Evolutionary conservation across 768 basidiomycete species (phyloP), one percentile per base, ranked within the genome.

Genomic region (Tylopilus felleus): DNA sequence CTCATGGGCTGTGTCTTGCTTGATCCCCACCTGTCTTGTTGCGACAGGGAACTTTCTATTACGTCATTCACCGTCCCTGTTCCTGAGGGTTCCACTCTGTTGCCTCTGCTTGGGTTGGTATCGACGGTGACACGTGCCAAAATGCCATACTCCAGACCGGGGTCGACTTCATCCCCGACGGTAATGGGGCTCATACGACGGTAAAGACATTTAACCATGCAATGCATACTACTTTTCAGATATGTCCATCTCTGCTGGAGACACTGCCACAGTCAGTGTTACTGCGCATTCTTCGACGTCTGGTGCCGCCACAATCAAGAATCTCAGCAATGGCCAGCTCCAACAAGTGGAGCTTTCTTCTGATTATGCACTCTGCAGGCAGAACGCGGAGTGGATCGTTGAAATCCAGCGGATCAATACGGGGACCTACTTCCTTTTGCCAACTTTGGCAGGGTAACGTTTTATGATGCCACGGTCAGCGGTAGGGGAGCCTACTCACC

Each of bases 41-140:
- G 4, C 14, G 2, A 16, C 12, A 36, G 35, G 16, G 16, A 7
- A 36, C 35, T 36, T 36, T 36, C 35, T 2, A 16, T 8, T 17
- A 6, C 1, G 7, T 36, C 35, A 33, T 33, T 33, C 9, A 33
- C 33, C 14, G 33, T 33, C 16, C 33, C 33, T 5, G 13, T 33
- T 33, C 8, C 13, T 14, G 16, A 14, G 13, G 33, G 33, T 33
- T 2, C 33, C 13, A 14, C 14, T 14, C 13, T 14, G 14, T 14
- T 31, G 55, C 62, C 22, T 47, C 53, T 48, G 62, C 57, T 23
- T 65, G 65, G 62, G 59, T 65, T 23, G 64, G 64, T 28, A 64
- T 65, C 16, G 64, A 66, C 5, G 58, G 61, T 44, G 51, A 58
- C 29, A 49, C 43, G 10, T 57, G 59, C 29, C 8, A 1, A 5